These are phyloP conservation scores for Panellus pusillus DNA, from an alignment of 768 basidiomycete genomes.

Conservation along the genomic window DNA sequence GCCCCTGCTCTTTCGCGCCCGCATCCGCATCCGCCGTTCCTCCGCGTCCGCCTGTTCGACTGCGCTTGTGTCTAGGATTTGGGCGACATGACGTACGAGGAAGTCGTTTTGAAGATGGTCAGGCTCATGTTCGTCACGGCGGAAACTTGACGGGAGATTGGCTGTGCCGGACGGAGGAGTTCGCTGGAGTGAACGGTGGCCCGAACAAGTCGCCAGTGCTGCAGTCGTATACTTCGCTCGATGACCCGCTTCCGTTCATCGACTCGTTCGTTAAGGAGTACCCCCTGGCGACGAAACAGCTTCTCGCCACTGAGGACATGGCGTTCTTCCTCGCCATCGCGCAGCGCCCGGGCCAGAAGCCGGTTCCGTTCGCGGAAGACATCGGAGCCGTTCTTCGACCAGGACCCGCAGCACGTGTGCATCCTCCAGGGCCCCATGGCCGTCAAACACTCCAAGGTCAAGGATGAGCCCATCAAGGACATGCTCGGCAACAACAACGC, in stretches of 20 bases:
- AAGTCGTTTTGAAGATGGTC: constrained; percentile 88
- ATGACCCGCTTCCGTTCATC: constrained; percentile 79
- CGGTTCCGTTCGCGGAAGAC: constrained; percentile 97
- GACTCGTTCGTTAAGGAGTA: constrained; percentile 84
- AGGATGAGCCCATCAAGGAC: constrained; percentile 93
- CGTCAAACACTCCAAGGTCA: constrained; percentile 79
- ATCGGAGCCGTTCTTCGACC: constrained; percentile 98
- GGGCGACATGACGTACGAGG: constrained; percentile 98
- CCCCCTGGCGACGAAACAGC: constrained; percentile 76
- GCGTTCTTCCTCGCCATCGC: constrained; percentile 96
- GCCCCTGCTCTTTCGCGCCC: too few relatives aligned
- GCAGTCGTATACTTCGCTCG: constrained; percentile 78
- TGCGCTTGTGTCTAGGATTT: too few relatives aligned
- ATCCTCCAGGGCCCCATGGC: constrained; percentile 98
- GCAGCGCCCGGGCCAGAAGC: constrained; percentile 96
- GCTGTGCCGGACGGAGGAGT: constrained; percentile 94
- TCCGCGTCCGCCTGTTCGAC: too few relatives aligned
- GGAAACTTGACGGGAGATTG: constrained; percentile 97
- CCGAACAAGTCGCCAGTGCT: constrained; percentile 80
- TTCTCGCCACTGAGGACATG: constrained; percentile 90
- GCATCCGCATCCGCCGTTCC: too few relatives aligned
- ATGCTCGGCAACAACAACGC: constrained; percentile 86
- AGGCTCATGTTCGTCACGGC: constrained; percentile 95
- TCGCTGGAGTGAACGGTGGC: constrained; percentile 81
- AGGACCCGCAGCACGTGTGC: constrained; percentile 97